Evolutionary conservation across 1,284 basidiomycete genomes (phyloP), one percentile per base, ranked within the genome.

Genomic region (Inonotus obliquus): DNA sequence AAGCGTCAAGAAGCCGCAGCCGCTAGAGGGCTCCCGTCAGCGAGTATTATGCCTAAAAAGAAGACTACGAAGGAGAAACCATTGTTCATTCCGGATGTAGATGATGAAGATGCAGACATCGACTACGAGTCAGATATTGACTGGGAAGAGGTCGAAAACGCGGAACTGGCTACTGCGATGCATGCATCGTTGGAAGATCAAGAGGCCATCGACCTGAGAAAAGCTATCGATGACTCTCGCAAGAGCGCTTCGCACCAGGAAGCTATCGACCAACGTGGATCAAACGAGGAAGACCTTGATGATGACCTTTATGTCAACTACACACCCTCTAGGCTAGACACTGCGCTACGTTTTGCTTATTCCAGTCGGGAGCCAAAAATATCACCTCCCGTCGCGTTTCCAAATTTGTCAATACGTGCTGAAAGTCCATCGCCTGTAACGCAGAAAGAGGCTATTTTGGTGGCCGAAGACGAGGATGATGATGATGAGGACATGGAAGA

Each of bases 81-180:
- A 0, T 73, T 90, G 41, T 91, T 92, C 67, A 81, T 81, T 2
- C 65, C 76, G 0, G 81, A 82, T 25, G 81, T 79, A 1, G 79
- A 81, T 25, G 47, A 38, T 49, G 59, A 37, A 23, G 38, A 55
- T 37, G 9, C 37, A 25, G 54, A 61, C 14, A 37, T 47, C 17
- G 61, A 62, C 39, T 44, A 56, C 58, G 49, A 56, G 25, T 47
- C 48, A 3, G 45, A 61, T 32, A 45, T 38, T 39, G 60, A 64
- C 2, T 49, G 35, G 60, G 63, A 66, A 19, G 55, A 54, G 23
- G 63, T 76, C 5, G 72, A 74, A 49, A 70, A 70, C 1, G 73
- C 73, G 13, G 67, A 63, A 48, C 62, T 60, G 23, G 59, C 55
- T n/a, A 38, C 57, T 29, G 62, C 66, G 2, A 61, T 59, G 19